Evolutionary conservation across 495 filamentous ascomycete species (phyloP).

Genomic region (Penicillium nucicola): DNA sequence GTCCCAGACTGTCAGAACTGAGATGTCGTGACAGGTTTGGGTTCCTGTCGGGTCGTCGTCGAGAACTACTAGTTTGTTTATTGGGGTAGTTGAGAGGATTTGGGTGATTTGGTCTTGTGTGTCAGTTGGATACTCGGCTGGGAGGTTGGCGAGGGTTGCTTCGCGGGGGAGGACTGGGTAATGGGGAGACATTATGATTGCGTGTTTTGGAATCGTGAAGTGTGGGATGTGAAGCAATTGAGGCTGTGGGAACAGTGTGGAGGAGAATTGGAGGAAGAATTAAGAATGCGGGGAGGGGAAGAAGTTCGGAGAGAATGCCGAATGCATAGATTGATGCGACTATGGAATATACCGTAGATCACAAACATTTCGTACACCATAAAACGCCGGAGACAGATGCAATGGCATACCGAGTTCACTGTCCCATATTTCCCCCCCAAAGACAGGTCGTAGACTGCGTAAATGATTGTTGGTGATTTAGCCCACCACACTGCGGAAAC

Average conservation of each 20-base stretch:
- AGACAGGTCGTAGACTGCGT: conserved; percentile 30
- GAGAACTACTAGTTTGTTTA: conserved; percentile 46
- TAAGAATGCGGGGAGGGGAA: conserved; percentile 9
- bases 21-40: conserved; percentile 55
- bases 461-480: conserved; percentile 35
- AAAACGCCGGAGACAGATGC: conserved; percentile 12
- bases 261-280: background rate
- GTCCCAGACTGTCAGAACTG: conserved; percentile 54
- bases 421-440: conserved; percentile 14
- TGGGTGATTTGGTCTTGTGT: conserved; percentile 35
- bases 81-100: conserved; percentile 25
- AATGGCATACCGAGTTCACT: conserved; percentile 10
- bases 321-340: conserved; percentile 13
- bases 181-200: conserved; percentile 20
- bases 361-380: background rate
- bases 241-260: background rate
- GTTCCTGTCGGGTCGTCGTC: conserved; percentile 58
- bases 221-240: background rate
- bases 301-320: conserved; percentile 23
- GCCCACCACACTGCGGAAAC: conserved; percentile 87
- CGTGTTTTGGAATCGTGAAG: background rate
- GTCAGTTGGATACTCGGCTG: conserved; percentile 29
- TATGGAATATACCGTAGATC: background rate
- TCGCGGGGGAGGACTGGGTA: conserved; percentile 28
- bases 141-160: conserved; percentile 30